Evolutionary conservation across 495 filamentous ascomycete genomes (phyloP).

Genomic region (Aeminium ludgeri): DNA sequence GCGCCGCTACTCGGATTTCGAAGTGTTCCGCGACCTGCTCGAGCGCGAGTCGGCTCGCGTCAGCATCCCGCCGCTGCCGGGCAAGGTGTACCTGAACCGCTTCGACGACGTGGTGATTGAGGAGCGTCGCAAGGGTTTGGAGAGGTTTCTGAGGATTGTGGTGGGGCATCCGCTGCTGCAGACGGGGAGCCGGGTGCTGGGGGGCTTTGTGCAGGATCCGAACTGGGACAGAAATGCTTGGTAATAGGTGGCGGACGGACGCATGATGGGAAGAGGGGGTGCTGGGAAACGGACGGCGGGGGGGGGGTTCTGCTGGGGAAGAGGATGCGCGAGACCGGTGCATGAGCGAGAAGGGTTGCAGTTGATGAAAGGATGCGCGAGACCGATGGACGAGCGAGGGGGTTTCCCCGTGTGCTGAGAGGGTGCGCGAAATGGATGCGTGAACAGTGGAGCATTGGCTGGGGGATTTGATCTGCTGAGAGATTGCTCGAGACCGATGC

Average conservation of each 20-base stretch:
- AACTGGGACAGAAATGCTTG: constrained; percentile 21
- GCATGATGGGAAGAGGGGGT: too few species aligned
- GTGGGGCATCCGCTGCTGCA: constrained; percentile 91
- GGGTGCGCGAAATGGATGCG: too few species aligned
- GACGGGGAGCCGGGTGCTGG: constrained; percentile 92
- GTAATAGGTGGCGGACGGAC: constrained; percentile 5
- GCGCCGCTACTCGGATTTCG: constrained; percentile 90
- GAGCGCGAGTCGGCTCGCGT: constrained; percentile 89
- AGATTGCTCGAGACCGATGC: too few species aligned
- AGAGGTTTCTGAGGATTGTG: constrained; percentile 94
- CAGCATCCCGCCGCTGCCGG: constrained; percentile 86
- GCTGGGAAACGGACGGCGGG: too few species aligned
- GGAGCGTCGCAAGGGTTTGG: constrained; percentile 75
- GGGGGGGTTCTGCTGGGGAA: too few species aligned
- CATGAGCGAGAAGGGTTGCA: too few species aligned
- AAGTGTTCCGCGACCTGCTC: constrained; percentile 95
- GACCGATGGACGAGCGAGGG: too few species aligned
- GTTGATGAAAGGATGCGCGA: too few species aligned
- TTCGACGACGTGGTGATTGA: constrained; percentile 99
- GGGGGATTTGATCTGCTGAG: too few species aligned
- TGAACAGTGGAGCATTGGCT: too few species aligned
- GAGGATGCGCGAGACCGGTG: too few species aligned
- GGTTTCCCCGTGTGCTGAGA: too few species aligned
- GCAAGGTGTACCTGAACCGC: constrained; percentile 95
- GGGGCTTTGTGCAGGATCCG: constrained; percentile 67